A percentile compares a stretch with the other conserved stretches of the same genome.
Conservation (phyloP, 2,329 filamentous ascomycete genomes). For the Neonectria neomacrospora region DNA sequence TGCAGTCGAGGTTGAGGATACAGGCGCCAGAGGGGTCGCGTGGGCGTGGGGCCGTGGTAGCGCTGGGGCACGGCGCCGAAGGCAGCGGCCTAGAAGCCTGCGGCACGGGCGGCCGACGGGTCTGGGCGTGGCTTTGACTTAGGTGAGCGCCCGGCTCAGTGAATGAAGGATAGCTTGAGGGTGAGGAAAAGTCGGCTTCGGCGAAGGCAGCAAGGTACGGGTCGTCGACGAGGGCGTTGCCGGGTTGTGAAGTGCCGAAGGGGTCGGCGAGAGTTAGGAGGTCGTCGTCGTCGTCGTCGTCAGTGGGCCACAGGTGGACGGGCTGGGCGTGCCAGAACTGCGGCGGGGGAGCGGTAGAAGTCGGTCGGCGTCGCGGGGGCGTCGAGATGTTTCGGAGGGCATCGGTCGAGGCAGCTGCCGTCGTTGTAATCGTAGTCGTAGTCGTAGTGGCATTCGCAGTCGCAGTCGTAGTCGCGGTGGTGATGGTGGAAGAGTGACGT, state of each 20-base stretch:
- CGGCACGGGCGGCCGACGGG: neutral
- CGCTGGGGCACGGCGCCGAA: conserved; percentile 27
- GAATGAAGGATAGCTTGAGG: conserved; percentile 50
- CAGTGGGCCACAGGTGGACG: conserved; percentile 11
- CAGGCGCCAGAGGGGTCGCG: conserved; percentile 38
- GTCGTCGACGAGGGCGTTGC: conserved; percentile 37
- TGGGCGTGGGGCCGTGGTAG: conserved; percentile 36
- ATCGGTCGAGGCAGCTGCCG: conserved; percentile 1
- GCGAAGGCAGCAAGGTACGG: conserved; percentile 42
- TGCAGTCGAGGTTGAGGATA: conserved; percentile 25
- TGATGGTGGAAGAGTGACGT: conserved; percentile 9
- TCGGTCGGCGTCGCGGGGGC: conserved; percentile 3
- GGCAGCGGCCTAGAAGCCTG: conserved; percentile 37
- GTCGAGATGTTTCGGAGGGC: conserved; percentile 14
- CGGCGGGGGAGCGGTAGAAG: neutral
- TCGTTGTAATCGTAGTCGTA: neutral
- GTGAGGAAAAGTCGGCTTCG: conserved; percentile 50
- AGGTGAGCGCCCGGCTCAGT: conserved; percentile 30
- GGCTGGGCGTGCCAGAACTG: neutral
- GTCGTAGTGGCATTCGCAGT: neutral
- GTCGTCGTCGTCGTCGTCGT: conserved; percentile 13
- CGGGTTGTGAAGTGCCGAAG: conserved; percentile 17
- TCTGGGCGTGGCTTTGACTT: conserved; percentile 8
- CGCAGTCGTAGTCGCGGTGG: neutral
- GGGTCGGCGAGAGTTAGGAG: conserved; percentile 1